Evolutionary conservation across 2,329 filamentous ascomycete species (phyloP).

Genomic region (Cladosporium sp.): DNA sequence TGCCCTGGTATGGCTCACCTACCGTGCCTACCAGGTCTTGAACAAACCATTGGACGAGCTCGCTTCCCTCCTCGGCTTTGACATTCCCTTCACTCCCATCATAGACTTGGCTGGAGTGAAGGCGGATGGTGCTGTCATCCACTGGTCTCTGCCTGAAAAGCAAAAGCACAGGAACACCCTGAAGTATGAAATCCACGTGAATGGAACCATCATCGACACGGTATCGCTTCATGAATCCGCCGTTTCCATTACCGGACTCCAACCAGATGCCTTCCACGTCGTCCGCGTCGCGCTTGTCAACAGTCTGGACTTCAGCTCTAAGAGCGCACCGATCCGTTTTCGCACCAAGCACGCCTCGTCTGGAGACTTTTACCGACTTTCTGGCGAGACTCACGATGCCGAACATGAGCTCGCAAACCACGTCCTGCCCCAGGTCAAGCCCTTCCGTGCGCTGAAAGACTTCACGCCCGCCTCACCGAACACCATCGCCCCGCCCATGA

Average conservation of each 20-base stretch:
- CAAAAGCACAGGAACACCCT: slow-evolving; percentile 60
- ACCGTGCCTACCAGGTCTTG: slow-evolving; percentile 82
- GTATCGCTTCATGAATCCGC: slow-evolving; percentile 76
- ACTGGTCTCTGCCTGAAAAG: slow-evolving; percentile 64
- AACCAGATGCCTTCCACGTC: slow-evolving; percentile 86
- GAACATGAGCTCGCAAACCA: slow-evolving; percentile 44
- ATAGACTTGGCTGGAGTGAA: slow-evolving; percentile 89
- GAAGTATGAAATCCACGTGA: slow-evolving; percentile 89
- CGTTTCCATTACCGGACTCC: slow-evolving; percentile 85
- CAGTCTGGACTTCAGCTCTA: slow-evolving; percentile 85
- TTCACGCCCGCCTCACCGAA: slow-evolving; percentile 60
- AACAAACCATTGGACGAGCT: slow-evolving; percentile 88
- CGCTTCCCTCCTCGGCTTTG: slow-evolving; percentile 85
- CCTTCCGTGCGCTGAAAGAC: slow-evolving; percentile 43
- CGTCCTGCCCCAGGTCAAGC: slow-evolving; percentile 47
- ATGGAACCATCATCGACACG: slow-evolving; percentile 77
- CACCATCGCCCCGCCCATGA: slow-evolving; percentile 50
- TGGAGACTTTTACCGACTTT: slow-evolving; percentile 38
- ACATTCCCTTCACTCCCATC: slow-evolving; percentile 85
- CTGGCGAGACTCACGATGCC: slow-evolving; percentile 24
- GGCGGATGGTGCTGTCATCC: slow-evolving; percentile 79
- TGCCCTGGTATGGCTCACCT: slow-evolving; percentile 52
- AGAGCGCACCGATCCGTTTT: slow-evolving; percentile 79
- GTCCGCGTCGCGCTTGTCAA: slow-evolving; percentile 90
- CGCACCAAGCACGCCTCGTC: slow-evolving; percentile 56